phyloP scores from a whole-genome alignment of 2,329 filamentous ascomycete species.

The Blastomyces parvus region DNA sequence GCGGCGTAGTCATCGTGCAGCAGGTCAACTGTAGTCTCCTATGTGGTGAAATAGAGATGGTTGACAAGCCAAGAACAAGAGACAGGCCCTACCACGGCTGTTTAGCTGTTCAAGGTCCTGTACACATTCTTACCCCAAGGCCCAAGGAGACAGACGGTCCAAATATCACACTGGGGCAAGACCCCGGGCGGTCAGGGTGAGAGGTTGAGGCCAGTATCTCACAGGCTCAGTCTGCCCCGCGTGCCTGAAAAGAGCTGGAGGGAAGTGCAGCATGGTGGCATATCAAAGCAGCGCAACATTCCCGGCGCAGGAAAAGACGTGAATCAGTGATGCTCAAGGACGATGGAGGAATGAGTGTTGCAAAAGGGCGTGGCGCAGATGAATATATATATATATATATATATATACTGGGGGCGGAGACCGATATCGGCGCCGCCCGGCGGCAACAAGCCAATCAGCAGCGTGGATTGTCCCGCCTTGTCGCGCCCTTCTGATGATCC shows the following conservation, averaged over 20 bases:
- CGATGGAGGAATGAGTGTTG: too few species aligned
- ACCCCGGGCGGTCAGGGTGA: conserved; percentile 19
- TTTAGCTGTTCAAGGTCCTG: too few species aligned
- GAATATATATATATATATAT: too few species aligned
- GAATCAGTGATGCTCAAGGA: too few species aligned
- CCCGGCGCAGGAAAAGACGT: neutral
- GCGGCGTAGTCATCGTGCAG: conserved; percentile 18
- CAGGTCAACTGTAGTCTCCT: conserved; percentile 18
- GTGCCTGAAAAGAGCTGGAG: conserved; percentile 15
- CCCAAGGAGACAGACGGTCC: conserved; percentile 18
- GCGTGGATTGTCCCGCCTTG: too few species aligned
- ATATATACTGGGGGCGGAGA: too few species aligned
- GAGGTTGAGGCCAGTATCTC: conserved; percentile 14
- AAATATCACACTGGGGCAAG: conserved; percentile 17
- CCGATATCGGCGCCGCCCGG: too few species aligned
- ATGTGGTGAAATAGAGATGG: conserved; percentile 2
- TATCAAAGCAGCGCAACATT: neutral
- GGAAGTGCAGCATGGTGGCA: neutral
- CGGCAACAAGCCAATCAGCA: too few species aligned
- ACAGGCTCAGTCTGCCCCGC: conserved; percentile 20
- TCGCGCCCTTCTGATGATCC: too few species aligned
- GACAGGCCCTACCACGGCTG: neutral
- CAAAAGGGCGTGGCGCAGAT: too few species aligned
- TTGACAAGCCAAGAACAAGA: conserved; percentile 11
- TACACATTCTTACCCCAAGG: conserved; percentile 12